Evolutionary conservation across 1,284 basidiomycete genomes (phyloP), one percentile per base, ranked within the genome.

Genomic region (Neonothopanus nambi): DNA sequence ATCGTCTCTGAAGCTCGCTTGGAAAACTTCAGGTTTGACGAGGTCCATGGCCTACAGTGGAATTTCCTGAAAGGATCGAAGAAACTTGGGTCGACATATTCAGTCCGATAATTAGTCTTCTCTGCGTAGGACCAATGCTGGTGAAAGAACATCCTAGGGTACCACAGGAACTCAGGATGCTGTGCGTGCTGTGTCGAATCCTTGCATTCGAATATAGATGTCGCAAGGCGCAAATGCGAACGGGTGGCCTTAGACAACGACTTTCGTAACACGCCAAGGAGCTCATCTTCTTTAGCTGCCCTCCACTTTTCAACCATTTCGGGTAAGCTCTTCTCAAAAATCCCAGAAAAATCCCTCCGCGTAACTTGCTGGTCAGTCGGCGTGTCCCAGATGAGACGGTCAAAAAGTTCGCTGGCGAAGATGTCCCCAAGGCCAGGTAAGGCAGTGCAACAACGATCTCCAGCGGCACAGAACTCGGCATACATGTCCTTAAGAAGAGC

Each of bases 371-470:
- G 38, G 21, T 42, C 24, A 15, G 20, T 11, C 4, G 40, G 30
- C 4, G 49, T 51, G 4, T 42, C 30, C 49, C 40, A 36, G 15
- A 51, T 37, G 12, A 33, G 17, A 15, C 30, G 40, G 9, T 43
- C 18, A 35, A 51, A 33, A n/a, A 43, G 13, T 15, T 36, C 13
- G 15, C 23, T 11, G 1, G 17, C 6, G 20, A 51, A n/a, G 40
- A 51, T 43, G 21, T 51, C 49, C 7, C 39, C 49, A 5, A 42
- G 3, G 20, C 7, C n/a, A 5, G 49, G 49, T 20, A 51, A 36
- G 23, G 49, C 39, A 1, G 41, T 20, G 36, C 49, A 39, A 35
- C 41, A 28, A 33, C 43, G 39, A 11, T 18, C 21, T 23, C n/a
- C 21, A 13, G 28, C 9, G 11, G 7, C 7, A 36, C 26, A 28